phyloP scores from a whole-genome alignment of 106 monocot species.

The Gastrodia elata region DNA sequence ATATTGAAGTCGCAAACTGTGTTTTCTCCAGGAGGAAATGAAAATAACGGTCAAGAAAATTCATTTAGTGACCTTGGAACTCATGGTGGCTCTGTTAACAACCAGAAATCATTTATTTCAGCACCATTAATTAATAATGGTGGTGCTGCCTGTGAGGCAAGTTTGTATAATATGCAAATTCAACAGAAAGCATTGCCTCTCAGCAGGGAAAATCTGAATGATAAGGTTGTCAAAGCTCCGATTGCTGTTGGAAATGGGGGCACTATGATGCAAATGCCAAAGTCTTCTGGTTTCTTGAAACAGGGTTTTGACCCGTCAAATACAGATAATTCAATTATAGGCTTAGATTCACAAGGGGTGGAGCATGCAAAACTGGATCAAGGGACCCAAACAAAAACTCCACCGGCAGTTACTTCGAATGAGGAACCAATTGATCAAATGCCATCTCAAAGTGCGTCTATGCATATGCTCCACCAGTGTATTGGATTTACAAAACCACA shows the following conservation, averaged over 20 bases:
- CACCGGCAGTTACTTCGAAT: conserved; percentile 21
- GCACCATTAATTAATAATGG: conserved; percentile 19
- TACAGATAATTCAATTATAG: conserved; percentile 19
- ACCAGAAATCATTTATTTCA: conserved; percentile 17
- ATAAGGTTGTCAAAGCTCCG: conserved; percentile 23
- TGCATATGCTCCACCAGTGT: conserved; percentile 21
- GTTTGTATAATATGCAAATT: conserved; percentile 21
- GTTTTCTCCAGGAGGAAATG: conserved; percentile 42
- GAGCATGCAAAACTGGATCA: conserved; percentile 48
- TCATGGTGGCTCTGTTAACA: conserved; percentile 22
- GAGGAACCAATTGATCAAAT: conserved; percentile 16
- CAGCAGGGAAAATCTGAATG: conserved; percentile 32
- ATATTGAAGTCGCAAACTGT: conserved; percentile 26
- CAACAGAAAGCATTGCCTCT: conserved; percentile 29
- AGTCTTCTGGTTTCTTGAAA: conserved; percentile 24
- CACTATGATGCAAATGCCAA: conserved; percentile 30
- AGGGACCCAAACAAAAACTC: conserved; percentile 18
- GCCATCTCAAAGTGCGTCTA: conserved; percentile 28
- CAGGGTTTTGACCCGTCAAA: conserved; percentile 21
- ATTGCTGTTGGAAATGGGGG: conserved; percentile 25
- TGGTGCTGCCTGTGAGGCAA: conserved; percentile 6
- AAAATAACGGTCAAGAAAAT: conserved; percentile 45
- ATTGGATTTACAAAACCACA: conserved; percentile 82
- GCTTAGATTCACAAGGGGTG: conserved; percentile 31
- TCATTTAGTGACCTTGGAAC: conserved; percentile 26